Evolutionary conservation across 371 early-diverging fungal species (phyloP), one percentile per base, ranked within the genome.

Genomic region (Conidiobolus incongruus): DNA sequence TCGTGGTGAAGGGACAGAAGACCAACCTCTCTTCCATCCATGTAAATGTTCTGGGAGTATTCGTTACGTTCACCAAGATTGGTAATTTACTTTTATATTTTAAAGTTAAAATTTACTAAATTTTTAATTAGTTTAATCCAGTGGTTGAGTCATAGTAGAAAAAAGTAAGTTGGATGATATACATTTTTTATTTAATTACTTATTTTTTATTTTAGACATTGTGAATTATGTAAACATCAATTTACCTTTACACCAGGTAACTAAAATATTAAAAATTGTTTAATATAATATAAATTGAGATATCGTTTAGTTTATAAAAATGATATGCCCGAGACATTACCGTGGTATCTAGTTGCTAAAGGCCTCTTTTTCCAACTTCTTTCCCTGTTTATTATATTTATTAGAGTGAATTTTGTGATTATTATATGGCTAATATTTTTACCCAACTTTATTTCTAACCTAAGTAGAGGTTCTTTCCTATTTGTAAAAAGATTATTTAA

Each of bases 31-130:
- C 30, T 89, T 75, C 56, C 70, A 83, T 56, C 93, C 93, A 7
- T 92, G 93, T 61, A 80, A 80, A 60, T 92, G 93, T 64, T 72
- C 88, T 12, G 93, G 93, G 19, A 81, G 81, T 55, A 92, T 92
- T 60, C 66, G 70, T 36, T 76, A 68, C 65, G 81, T 92, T 21
- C 90, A 92, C 54, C 86, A 90, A 54, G 74, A 74, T 41, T 87
- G 89, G 77, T 75, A 68, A 49, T 47, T 42, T 6, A 13, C 30
- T 8, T 32, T 23, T 26, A 15, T 7, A 19, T 11, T 44, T 17
- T 19, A 31, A 23, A 47, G 11, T 23, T 26, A 12, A 24, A 2
- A 21, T 26, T 26, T 20, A 13, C 29, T n/a, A 35, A 28, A 17
- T 34, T 29, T 46, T 3, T 38, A n/a, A 46, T 47, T 39, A 78